phyloP scores from a whole-genome alignment of 2,329 filamentous ascomycete species.

The Tolypocladium ophioglossoides region DNA sequence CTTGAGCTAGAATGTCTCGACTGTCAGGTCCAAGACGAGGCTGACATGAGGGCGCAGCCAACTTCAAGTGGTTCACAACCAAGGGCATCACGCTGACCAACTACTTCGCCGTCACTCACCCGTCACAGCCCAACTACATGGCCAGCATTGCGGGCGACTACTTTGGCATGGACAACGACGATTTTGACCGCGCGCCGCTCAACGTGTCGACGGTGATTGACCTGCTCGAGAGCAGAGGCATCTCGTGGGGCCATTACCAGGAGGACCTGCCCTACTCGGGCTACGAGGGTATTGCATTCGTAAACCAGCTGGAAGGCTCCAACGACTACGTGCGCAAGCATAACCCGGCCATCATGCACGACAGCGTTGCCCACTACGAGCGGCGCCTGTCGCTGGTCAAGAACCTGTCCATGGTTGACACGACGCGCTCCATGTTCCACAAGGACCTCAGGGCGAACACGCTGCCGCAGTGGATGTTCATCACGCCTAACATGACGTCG shows the following conservation, averaged over 20 bases:
- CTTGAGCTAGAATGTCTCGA: not conserved
- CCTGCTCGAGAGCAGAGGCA: conserved; percentile 52
- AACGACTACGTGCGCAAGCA: conserved; percentile 81
- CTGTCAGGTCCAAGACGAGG: not conserved
- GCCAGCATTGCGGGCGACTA: conserved; percentile 59
- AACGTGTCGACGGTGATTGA: conserved; percentile 61
- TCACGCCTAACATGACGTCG: conserved; percentile 65
- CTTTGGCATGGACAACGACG: conserved; percentile 62
- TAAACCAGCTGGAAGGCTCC: conserved; percentile 53
- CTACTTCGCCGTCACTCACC: conserved; percentile 55
- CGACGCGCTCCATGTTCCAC: conserved; percentile 46
- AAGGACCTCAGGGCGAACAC: conserved; percentile 50
- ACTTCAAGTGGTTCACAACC: conserved; percentile 16
- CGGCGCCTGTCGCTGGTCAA: conserved; percentile 60
- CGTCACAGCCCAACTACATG: conserved; percentile 68
- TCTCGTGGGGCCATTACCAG: conserved; percentile 64
- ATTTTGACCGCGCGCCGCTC: conserved; percentile 43
- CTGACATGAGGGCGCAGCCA: conserved; percentile 8
- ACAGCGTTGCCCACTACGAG: conserved; percentile 48
- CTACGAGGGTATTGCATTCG: conserved; percentile 53
- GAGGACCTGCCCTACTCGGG: conserved; percentile 69
- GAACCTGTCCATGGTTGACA: conserved; percentile 43
- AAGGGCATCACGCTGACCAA: conserved; percentile 21
- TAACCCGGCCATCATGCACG: conserved; percentile 56
- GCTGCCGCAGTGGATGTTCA: conserved; percentile 63